phyloP scores from a whole-genome alignment of 1,284 basidiomycete species.

The Waitea zeae region DNA sequence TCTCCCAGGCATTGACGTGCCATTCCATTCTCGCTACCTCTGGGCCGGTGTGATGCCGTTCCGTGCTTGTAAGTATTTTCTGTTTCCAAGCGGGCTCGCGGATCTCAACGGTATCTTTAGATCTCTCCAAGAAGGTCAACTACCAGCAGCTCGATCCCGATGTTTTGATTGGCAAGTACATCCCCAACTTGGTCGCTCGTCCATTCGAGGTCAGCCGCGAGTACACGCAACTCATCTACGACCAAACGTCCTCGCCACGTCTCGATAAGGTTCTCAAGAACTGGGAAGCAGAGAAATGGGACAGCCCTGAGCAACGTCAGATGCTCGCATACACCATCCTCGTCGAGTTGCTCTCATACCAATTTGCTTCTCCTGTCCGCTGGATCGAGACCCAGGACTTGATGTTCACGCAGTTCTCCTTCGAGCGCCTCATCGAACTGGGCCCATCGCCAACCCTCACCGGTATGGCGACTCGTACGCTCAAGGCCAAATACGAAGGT shows the following conservation, averaged over 20 bases:
- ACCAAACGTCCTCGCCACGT: slow-evolving; percentile 85
- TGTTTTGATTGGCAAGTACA: slow-evolving; percentile 86
- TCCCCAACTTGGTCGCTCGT: slow-evolving; percentile 91
- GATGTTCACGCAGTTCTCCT: slow-evolving; percentile 78
- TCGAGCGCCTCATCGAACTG: slow-evolving; percentile 90
- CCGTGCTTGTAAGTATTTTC: slow-evolving; percentile 58
- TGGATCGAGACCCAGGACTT: slow-evolving; percentile 99
- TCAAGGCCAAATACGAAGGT: slow-evolving; percentile 92
- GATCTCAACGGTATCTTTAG: slow-evolving; percentile 17
- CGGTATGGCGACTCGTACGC: slow-evolving; percentile 89
- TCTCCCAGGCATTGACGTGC: slow-evolving; percentile 94
- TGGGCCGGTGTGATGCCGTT: slow-evolving; percentile 98
- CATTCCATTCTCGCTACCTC: slow-evolving; percentile 97
- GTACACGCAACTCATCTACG: slow-evolving; percentile 90
- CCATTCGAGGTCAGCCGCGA: slow-evolving; percentile 84
- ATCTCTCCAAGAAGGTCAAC: slow-evolving; percentile 97
- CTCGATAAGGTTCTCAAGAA: slow-evolving; percentile 85
- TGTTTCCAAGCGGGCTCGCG: too few relatives aligned
- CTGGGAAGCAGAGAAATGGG: slow-evolving; percentile 93
- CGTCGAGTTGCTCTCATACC: slow-evolving; percentile 92
- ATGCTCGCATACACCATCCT: slow-evolving; percentile 90
- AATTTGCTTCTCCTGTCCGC: slow-evolving; percentile 89
- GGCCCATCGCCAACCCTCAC: slow-evolving; percentile 94
- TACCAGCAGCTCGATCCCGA: slow-evolving; percentile 81
- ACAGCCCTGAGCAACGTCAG: slow-evolving; percentile 64